A percentile compares a stretch with the other conserved stretches of the same genome.
phyloP scores from a whole-genome alignment of 2,329 filamentous ascomycete genomes.

The Ascomycota sp. region DNA sequence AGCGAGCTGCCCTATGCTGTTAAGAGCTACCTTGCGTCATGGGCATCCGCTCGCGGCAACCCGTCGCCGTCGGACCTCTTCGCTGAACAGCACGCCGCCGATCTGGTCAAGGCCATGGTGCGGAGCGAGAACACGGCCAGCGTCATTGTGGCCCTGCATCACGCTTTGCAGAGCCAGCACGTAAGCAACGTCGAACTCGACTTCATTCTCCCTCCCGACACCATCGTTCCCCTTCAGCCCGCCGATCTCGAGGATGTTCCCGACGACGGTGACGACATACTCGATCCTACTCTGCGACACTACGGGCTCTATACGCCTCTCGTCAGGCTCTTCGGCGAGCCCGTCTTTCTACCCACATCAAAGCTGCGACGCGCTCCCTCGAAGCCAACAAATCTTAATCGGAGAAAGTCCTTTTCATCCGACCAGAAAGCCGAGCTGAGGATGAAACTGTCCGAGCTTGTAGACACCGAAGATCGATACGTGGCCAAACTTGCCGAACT shows the following conservation, averaged over 20 bases:
- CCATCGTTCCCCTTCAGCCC: slow-evolving; percentile 44
- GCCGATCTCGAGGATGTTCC: slow-evolving; percentile 38
- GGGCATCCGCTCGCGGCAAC: slow-evolving; percentile 25
- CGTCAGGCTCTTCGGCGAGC: slow-evolving; percentile 61
- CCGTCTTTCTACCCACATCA: slow-evolving; percentile 71
- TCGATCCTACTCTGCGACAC: slow-evolving; percentile 42
- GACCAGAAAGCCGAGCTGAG: slow-evolving; percentile 70
- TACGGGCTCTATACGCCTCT: slow-evolving; percentile 64
- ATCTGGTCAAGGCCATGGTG: slow-evolving; percentile 68
- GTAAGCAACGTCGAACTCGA: slow-evolving; percentile 77
- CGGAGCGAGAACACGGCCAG: slow-evolving; percentile 58
- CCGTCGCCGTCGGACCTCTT: slow-evolving; percentile 38
- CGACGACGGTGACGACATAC: slow-evolving; percentile 43
- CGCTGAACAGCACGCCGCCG: slow-evolving; percentile 79
- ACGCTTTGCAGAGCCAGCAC: slow-evolving; percentile 61
- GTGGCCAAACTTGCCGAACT: slow-evolving; percentile 73
- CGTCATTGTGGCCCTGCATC: slow-evolving; percentile 51
- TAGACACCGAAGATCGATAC: slow-evolving; percentile 89
- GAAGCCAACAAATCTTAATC: slow-evolving; percentile 60
- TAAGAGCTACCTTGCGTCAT: slow-evolving; percentile 49
- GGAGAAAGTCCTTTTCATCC: slow-evolving; percentile 55
- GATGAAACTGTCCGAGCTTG: slow-evolving; percentile 73
- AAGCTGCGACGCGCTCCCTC: slow-evolving; percentile 72
- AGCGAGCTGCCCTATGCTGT: slow-evolving; percentile 60
- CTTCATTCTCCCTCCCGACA: slow-evolving; percentile 60